These are phyloP conservation scores for Saccharomycopsis malanga DNA, from an alignment of 805 yeast genomes.

Conservation along the genomic window DNA sequence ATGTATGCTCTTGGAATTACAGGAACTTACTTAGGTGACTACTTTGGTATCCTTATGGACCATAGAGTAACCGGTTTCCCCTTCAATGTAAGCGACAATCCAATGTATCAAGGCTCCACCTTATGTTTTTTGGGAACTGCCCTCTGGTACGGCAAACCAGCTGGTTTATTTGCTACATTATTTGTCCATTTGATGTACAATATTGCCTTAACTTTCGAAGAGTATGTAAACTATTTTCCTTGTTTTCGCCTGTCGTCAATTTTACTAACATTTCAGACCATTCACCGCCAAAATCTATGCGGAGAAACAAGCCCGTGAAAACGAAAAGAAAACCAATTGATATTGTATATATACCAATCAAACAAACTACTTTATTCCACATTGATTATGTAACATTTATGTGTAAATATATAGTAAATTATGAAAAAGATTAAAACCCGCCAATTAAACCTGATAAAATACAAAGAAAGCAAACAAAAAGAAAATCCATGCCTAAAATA, in stretches of 20 bases:
- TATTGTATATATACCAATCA: no score
- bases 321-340: conserved; percentile 11
- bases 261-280: conserved; percentile 39
- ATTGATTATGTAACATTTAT: no score
- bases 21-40: conserved; percentile 95
- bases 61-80: conserved; percentile 90
- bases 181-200: conserved; percentile 77
- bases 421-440: no score
- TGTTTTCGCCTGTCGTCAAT: background rate
- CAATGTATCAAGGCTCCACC: conserved; percentile 94
- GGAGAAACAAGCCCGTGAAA: conserved; percentile 41
- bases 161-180: conserved; percentile 68
- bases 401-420: no score
- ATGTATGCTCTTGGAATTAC: conserved; percentile 93
- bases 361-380: no score
- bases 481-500: no score
- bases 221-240: conserved; percentile 30
- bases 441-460: no score
- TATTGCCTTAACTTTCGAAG: conserved; percentile 83
- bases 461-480: no score
- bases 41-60: conserved; percentile 91
- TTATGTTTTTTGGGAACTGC: conserved; percentile 88
- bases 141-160: conserved; percentile 80
- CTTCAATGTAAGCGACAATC: conserved; percentile 83
- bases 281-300: conserved; percentile 90